Conservation (phyloP, 129 eudicot genomes). For the Flaveria linearis region DNA sequence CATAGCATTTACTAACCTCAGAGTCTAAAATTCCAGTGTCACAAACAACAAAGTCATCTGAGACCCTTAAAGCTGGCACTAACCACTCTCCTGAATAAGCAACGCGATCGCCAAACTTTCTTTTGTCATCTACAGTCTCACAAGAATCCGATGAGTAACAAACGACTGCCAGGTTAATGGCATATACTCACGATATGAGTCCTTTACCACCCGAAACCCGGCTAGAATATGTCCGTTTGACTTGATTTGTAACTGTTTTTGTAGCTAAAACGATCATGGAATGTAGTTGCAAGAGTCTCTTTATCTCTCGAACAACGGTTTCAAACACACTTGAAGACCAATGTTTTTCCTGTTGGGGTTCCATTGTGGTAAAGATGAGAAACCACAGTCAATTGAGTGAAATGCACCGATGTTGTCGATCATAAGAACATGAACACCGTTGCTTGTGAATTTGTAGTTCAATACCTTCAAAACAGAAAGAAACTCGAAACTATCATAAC, state of each 20-base stretch:
- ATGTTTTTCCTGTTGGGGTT: slow-evolving; percentile 56
- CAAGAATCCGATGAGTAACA: slow-evolving; percentile 69
- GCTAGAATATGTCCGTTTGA: slow-evolving; percentile 45
- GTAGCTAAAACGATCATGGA: slow-evolving; percentile 86
- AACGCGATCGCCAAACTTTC: slow-evolving; percentile 39
- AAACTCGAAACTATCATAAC: slow-evolving; percentile 78
- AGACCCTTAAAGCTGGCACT: slow-evolving; percentile 55
- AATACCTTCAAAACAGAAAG: slow-evolving; percentile 83
- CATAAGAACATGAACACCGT: slow-evolving; percentile 60
- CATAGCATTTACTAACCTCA: not conserved
- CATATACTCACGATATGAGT: slow-evolving; percentile 70
- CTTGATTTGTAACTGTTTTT: slow-evolving; percentile 59
- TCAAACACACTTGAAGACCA: slow-evolving; percentile 70
- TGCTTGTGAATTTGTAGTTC: slow-evolving; percentile 45
- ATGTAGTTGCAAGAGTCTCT: slow-evolving; percentile 48
- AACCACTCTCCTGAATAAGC: slow-evolving; percentile 68
- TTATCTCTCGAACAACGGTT: slow-evolving; percentile 66
- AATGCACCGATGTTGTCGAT: slow-evolving; percentile 89
- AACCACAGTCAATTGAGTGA: slow-evolving; percentile 82
- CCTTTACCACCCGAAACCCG: slow-evolving; percentile 38
- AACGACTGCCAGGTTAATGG: slow-evolving; percentile 91
- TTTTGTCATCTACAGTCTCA: slow-evolving; percentile 51
- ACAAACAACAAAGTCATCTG: slow-evolving; percentile 60
- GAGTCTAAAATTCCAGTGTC: slow-evolving; percentile 39
- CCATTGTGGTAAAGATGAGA: slow-evolving; percentile 55